These are phyloP conservation scores for Leptodontidium sp. DNA, from an alignment of 2,329 filamentous ascomycete species.

Conservation along the genomic window DNA sequence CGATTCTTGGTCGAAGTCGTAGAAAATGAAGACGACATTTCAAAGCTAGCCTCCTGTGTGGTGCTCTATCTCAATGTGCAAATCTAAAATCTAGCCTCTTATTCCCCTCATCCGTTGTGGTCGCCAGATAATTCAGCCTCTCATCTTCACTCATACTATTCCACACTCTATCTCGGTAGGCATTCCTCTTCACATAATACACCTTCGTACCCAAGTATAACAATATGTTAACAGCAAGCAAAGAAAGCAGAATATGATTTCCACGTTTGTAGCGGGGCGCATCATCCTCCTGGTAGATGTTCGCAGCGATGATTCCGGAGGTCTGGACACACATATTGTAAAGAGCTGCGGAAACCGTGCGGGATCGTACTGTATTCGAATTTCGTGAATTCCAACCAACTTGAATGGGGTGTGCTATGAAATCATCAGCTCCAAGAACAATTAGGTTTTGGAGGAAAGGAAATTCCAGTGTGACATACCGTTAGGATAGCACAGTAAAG, in stretches of 20 bases:
- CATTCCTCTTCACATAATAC: conserved; percentile 57
- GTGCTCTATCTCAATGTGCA: conserved; percentile 21
- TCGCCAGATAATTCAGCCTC: conserved; percentile 55
- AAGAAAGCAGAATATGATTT: conserved; percentile 57
- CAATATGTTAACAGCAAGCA: conserved; percentile 57
- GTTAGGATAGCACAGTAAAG: conserved; percentile 50
- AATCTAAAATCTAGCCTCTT: conserved; percentile 47
- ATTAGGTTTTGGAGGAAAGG: background rate
- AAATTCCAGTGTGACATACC: background rate
- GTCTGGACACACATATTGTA: conserved; percentile 65
- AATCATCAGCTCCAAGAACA: background rate
- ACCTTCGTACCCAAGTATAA: conserved; percentile 48
- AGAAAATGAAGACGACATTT: background rate
- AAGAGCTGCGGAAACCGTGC: conserved; percentile 67
- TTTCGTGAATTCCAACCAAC: conserved; percentile 62
- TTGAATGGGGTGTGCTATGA: conserved; percentile 56
- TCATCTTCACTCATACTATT: conserved; percentile 54
- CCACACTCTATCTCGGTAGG: conserved; percentile 52
- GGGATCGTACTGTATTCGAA: conserved; percentile 66
- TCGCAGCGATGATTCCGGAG: conserved; percentile 48
- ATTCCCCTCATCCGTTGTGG: conserved; percentile 52
- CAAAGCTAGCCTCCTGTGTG: background rate
- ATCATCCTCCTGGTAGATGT: conserved; percentile 53
- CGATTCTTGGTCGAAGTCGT: background rate
- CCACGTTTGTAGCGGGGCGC: conserved; percentile 60